Base-by-base conservation (phyloP, 1,284 basidiomycete species). In the Rhodotorula mucilaginosa region DNA sequence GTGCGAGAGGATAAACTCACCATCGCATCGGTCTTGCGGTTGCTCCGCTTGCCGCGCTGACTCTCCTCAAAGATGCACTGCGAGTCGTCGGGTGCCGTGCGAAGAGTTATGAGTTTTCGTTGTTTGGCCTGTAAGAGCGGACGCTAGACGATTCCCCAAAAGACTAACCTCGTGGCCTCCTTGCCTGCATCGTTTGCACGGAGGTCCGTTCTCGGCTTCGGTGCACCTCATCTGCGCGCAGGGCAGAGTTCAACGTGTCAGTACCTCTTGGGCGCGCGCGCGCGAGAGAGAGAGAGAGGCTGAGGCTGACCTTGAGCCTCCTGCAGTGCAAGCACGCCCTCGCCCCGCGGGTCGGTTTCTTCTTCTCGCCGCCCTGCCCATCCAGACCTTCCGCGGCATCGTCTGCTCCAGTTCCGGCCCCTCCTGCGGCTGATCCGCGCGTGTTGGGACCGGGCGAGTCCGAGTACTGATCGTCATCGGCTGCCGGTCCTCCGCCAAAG, bases 61-160 rank as follows among this genome's bases (percentile, higher is more conserved):
- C 91, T 93, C 80, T 96, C 93, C 82, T 97, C 93, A 76, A 97
- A 97, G 58, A 96, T 87, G 79, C 94, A 97, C 75, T 80, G 76
- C 77, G 70, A 56, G 54, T 6, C 26, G 29, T n/a, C 6, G 26
- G 18, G 54, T 18, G 15, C n/a, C n/a, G 26, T 77, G 74, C 64
- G 76, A 34, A n/a, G 12, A 19, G 2, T 1, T 8, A n/a, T 47
- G 18, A 44, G 52, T 34, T 26, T 5, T 1, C 12, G 5, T 12
- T 7, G 1, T 10, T 21, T 23, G 39, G 21, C 8, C 21, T 39
- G 19, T 44, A 12, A 19, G 34, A 26, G 1, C 3, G 16, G 23
- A 21, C 31, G 19, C 15, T 13, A 3, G 34, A 5, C 8, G 1
- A 29, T 1, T 7, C 21, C 19, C 34, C 5, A 23, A 3, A 56